These are phyloP conservation scores for Scortechinia acanthostroma DNA, from an alignment of 2,329 filamentous ascomycete species.

Conservation along the genomic window DNA sequence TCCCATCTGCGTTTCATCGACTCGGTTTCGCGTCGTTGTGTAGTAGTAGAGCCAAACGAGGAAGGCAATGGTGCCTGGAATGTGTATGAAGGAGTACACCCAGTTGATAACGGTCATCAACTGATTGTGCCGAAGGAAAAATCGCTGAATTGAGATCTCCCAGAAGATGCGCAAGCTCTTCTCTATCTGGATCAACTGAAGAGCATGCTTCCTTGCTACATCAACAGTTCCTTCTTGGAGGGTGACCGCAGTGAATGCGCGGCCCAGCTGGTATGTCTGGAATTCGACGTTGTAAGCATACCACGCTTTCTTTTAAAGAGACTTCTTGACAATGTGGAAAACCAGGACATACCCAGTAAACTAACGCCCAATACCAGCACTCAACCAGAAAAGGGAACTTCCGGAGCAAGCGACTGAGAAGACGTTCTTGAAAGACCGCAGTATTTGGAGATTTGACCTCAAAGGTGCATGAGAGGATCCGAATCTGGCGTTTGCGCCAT, in stretches of 20 bases:
- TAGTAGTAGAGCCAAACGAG: slow-evolving; percentile 51
- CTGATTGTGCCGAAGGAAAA: slow-evolving; percentile 37
- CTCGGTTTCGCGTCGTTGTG: slow-evolving; percentile 38
- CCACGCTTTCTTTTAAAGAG: background rate
- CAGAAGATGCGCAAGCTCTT: slow-evolving; percentile 56
- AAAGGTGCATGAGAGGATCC: slow-evolving; percentile 31
- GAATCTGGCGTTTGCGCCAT: slow-evolving; percentile 40
- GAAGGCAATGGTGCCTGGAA: slow-evolving; percentile 52
- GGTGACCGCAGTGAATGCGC: slow-evolving; percentile 65
- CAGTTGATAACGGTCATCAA: slow-evolving; percentile 49
- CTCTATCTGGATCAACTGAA: slow-evolving; percentile 63
- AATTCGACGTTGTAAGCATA: slow-evolving; percentile 1
- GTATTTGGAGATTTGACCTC: slow-evolving; percentile 55
- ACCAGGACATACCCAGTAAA: slow-evolving; percentile 64
- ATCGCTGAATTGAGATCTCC: slow-evolving; percentile 54
- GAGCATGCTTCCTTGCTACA: slow-evolving; percentile 60
- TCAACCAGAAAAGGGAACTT: slow-evolving; percentile 69
- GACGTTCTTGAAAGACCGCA: slow-evolving; percentile 44
- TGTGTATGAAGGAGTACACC: slow-evolving; percentile 54
- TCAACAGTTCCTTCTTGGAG: slow-evolving; percentile 63
- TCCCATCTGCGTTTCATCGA: slow-evolving; percentile 25
- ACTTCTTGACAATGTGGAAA: slow-evolving; percentile 3
- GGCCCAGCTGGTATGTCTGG: slow-evolving; percentile 68
- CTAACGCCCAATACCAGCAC: slow-evolving; percentile 71
- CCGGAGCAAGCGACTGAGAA: slow-evolving; percentile 55